These are phyloP conservation scores for Clonostachys chloroleuca DNA, from an alignment of 2,329 filamentous ascomycete genomes.

Conservation along the genomic window DNA sequence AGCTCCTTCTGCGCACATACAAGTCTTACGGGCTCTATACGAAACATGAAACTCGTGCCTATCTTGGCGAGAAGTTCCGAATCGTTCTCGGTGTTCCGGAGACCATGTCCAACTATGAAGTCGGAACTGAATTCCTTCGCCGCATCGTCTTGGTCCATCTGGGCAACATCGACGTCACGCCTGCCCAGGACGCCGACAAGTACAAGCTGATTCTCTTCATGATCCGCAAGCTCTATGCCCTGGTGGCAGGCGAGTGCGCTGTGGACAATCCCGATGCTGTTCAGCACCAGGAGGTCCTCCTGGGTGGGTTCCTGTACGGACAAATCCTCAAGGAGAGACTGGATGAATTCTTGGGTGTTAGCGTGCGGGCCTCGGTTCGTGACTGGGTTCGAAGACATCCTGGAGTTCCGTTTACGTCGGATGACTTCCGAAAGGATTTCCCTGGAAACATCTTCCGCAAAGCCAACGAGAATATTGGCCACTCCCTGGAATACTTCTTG, in stretches of 20 bases:
- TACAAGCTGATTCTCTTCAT: slow-evolving; percentile 93
- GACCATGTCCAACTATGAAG: slow-evolving; percentile 82
- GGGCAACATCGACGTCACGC: slow-evolving; percentile 78
- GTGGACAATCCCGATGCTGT: slow-evolving; percentile 96
- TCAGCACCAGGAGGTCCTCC: slow-evolving; percentile 90
- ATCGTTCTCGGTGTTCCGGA: slow-evolving; percentile 80
- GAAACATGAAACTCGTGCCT: slow-evolving; percentile 75
- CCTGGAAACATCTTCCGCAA: slow-evolving; percentile 71
- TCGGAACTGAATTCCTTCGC: slow-evolving; percentile 84
- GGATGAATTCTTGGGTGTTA: slow-evolving; percentile 73
- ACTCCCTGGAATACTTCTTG: slow-evolving; percentile 88
- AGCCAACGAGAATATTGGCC: slow-evolving; percentile 84
- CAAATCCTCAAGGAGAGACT: slow-evolving; percentile 94
- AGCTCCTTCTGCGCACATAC: slow-evolving; percentile 88
- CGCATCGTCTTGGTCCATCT: slow-evolving; percentile 90
- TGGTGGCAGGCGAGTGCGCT: slow-evolving; percentile 88
- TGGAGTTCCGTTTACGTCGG: slow-evolving; percentile 70
- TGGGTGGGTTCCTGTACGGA: slow-evolving; percentile 90
- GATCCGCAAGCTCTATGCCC: slow-evolving; percentile 89
- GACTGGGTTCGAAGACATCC: slow-evolving; percentile 53
- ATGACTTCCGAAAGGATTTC: slow-evolving; percentile 77
- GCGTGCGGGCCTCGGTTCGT: slow-evolving; percentile 45
- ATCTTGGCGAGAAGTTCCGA: slow-evolving; percentile 87
- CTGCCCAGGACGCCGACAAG: slow-evolving; percentile 83
- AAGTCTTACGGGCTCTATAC: slow-evolving; percentile 85